phyloP scores from a whole-genome alignment of 2,329 filamentous ascomycete genomes.

The Sporothrix pseudoabietina region DNA sequence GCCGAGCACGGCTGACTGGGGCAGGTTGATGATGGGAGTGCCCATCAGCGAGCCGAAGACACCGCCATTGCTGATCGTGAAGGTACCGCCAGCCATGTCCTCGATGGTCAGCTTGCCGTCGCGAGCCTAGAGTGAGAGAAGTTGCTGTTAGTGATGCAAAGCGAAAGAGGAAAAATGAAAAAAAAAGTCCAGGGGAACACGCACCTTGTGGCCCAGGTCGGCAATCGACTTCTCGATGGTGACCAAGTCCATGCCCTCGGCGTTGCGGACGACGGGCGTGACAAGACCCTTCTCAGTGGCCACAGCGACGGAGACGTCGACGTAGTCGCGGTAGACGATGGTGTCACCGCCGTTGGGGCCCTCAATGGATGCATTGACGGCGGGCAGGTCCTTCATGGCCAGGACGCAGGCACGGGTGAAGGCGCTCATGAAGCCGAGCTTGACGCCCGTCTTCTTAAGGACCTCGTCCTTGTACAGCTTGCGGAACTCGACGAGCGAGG shows the following conservation, averaged over 20 bases:
- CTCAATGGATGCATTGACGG: slow-evolving; percentile 95
- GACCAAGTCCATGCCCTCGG: slow-evolving; percentile 83
- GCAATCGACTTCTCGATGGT: slow-evolving; percentile 90
- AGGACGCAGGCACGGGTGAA: slow-evolving; percentile 88
- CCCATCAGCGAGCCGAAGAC: slow-evolving; percentile 98
- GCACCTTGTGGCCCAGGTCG: slow-evolving; percentile 91
- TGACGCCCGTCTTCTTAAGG: slow-evolving; percentile 93
- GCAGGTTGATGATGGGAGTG: slow-evolving; percentile 97
- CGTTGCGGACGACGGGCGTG: slow-evolving; percentile 93
- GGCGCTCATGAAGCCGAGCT: slow-evolving; percentile 99
- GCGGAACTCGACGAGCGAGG: slow-evolving; percentile 92
- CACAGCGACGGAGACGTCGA: slow-evolving; percentile 95
- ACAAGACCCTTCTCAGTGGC: slow-evolving; percentile 97
- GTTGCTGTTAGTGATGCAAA: slow-evolving; percentile 23
- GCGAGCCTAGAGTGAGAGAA: slow-evolving; percentile 63
- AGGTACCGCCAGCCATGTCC: slow-evolving; percentile 98
- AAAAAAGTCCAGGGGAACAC: slow-evolving; percentile 31
- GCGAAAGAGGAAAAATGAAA: neutral
- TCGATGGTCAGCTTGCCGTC: slow-evolving; percentile 97
- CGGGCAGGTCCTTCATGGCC: slow-evolving; percentile 92
- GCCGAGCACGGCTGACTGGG: slow-evolving; percentile 87
- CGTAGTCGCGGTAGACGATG: slow-evolving; percentile 97
- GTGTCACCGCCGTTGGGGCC: slow-evolving; percentile 93
- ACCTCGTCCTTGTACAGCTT: slow-evolving; percentile 97
- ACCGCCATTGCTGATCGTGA: slow-evolving; percentile 96